Conservation (phyloP, 140 eudicot species). For the Cichorium intybus region DNA sequence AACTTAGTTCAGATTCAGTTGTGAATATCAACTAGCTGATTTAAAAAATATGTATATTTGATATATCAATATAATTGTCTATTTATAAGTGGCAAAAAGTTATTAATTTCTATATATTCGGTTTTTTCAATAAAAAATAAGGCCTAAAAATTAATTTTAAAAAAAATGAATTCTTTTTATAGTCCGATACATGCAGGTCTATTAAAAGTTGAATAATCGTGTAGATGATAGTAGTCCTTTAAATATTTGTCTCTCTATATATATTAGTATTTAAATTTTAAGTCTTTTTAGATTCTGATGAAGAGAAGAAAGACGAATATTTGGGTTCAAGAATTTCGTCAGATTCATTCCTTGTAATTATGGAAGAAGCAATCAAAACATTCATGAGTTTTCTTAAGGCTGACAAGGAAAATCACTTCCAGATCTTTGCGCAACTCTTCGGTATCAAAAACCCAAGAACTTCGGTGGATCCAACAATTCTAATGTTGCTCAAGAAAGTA, state of each 20-base stretch:
- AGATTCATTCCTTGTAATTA: slow-evolving; percentile 56
- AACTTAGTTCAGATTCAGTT: too few relatives aligned
- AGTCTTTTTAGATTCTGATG: slow-evolving; percentile 52
- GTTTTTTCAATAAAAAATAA: too few relatives aligned
- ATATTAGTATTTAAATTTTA: background rate
- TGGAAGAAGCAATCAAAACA: slow-evolving; percentile 88
- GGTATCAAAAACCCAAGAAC: slow-evolving; percentile 45
- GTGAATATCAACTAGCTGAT: too few relatives aligned
- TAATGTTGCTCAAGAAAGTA: slow-evolving; percentile 57
- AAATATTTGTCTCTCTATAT: background rate
- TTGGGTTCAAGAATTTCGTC: slow-evolving; percentile 70
- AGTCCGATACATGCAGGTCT: too few relatives aligned
- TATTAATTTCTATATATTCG: too few relatives aligned
- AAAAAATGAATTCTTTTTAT: too few relatives aligned
- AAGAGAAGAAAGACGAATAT: slow-evolving; percentile 57
- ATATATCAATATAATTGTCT: too few relatives aligned
- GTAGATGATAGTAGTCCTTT: too few relatives aligned
- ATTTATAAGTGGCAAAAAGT: too few relatives aligned
- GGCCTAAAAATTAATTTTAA: too few relatives aligned
- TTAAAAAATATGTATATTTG: too few relatives aligned
- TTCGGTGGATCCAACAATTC: slow-evolving; percentile 66
- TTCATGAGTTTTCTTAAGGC: slow-evolving; percentile 88
- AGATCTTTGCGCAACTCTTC: slow-evolving; percentile 50
- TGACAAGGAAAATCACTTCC: slow-evolving; percentile 68
- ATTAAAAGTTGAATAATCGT: too few relatives aligned